Evolutionary conservation across 2,329 filamentous ascomycete species (phyloP).

Genomic region (Aureobasidium zeae): DNA sequence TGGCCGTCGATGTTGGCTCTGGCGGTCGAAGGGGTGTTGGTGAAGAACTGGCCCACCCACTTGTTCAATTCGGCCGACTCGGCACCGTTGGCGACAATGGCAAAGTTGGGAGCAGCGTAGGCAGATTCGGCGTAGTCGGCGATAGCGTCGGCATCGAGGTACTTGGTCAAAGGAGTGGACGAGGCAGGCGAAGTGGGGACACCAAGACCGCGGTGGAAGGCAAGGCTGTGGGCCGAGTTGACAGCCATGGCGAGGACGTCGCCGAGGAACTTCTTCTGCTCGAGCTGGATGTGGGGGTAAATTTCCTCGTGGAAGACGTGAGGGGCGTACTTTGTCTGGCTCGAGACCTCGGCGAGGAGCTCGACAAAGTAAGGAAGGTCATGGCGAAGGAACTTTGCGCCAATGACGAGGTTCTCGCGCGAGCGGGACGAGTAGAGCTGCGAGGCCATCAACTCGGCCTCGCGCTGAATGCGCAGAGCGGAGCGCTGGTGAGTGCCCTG

Average conservation of each 20-base stretch:
- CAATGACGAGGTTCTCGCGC: slow-evolving; percentile 83
- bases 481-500: slow-evolving; percentile 83
- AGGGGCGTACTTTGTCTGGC: slow-evolving; percentile 77
- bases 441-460: slow-evolving; percentile 89
- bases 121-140: slow-evolving; percentile 66
- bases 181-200: slow-evolving; percentile 64
- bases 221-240: slow-evolving; percentile 75
- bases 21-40: slow-evolving; percentile 48
- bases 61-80: slow-evolving; percentile 66
- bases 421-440: slow-evolving; percentile 82
- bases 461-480: slow-evolving; percentile 84
- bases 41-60: slow-evolving; percentile 93
- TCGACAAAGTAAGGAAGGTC: slow-evolving; percentile 97
- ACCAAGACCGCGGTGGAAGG: slow-evolving; percentile 91
- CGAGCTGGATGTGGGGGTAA: slow-evolving; percentile 62
- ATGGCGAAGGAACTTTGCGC: slow-evolving; percentile 89
- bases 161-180: slow-evolving; percentile 64
- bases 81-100: slow-evolving; percentile 82
- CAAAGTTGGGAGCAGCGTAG: slow-evolving; percentile 84
- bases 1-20: slow-evolving; percentile 49
- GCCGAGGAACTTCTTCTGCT: slow-evolving; percentile 62
- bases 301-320: slow-evolving; percentile 89
- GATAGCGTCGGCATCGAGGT: slow-evolving; percentile 67
- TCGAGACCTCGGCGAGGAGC: slow-evolving; percentile 83
- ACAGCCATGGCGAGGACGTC: slow-evolving; percentile 61